Evolutionary conservation across 257 asterid genomes (phyloP).

Genomic region (Rauvolfia tetraphylla): DNA sequence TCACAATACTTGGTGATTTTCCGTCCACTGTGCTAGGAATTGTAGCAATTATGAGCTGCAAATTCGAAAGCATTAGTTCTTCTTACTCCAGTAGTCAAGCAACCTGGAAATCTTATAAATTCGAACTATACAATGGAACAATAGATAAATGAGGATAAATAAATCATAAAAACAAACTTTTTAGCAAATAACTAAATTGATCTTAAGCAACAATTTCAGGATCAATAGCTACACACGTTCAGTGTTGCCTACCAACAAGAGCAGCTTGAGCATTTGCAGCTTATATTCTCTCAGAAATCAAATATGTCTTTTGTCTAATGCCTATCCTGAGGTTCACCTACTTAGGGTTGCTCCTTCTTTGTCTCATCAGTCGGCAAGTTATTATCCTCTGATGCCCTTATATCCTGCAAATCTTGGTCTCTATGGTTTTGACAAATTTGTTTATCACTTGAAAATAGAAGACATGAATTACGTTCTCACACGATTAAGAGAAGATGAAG

Average conservation of each 20-base stretch:
- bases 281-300: not conserved
- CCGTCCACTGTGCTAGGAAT: constrained; percentile 58
- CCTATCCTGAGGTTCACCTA: not conserved
- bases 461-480: not conserved
- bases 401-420: constrained; percentile 2
- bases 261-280: not conserved
- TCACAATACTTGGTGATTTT: constrained; percentile 73
- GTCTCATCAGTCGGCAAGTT: not conserved
- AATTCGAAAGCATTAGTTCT: constrained; percentile 24
- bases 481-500: not conserved
- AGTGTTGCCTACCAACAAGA: not conserved
- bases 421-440: not conserved
- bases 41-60: constrained; percentile 92
- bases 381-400: not conserved
- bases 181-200: not conserved
- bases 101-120: constrained; percentile 2
- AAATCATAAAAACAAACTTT: not conserved
- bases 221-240: not conserved
- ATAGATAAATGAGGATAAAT: not conserved
- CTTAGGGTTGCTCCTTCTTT: not conserved
- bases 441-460: not conserved
- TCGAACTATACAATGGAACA: not conserved
- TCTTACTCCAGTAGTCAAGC: not conserved
- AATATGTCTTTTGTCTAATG: not conserved
- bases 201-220: not conserved